Percentiles rank a stretch among this genome's conserved stretches.
These are phyloP conservation scores for Albatrellus sp. DNA, from an alignment of 1,284 basidiomycete genomes.

Conservation along the genomic window DNA sequence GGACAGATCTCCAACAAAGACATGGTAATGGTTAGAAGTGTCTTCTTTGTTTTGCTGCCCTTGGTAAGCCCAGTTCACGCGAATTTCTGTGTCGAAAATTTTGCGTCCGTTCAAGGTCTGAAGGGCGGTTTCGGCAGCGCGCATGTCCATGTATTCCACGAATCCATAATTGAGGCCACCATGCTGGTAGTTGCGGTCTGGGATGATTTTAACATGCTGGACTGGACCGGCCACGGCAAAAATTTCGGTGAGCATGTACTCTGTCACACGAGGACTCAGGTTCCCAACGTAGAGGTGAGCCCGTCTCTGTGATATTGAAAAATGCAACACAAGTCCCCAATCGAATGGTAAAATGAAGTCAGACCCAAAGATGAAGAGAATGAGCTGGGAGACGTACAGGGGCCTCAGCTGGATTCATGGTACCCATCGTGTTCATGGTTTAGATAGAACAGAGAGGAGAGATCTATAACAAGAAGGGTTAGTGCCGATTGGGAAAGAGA, in stretches of 20 bases:
- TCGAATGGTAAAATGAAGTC: background rate
- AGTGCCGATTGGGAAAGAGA: conserved; percentile 18
- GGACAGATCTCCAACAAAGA: conserved; percentile 96
- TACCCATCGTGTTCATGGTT: conserved; percentile 69
- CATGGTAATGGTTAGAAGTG: conserved; percentile 90
- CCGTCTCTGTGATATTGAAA: conserved; percentile 50
- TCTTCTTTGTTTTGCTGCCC: conserved; percentile 94
- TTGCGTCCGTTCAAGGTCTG: conserved; percentile 95
- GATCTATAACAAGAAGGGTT: conserved; percentile 12
- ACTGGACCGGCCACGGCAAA: conserved; percentile 93
- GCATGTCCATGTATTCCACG: conserved; percentile 96
- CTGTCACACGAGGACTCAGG: conserved; percentile 84
- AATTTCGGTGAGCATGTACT: conserved; percentile 93
- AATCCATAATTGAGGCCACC: conserved; percentile 98
- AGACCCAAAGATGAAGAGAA: conserved; percentile 2
- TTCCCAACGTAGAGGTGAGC: conserved; percentile 98
- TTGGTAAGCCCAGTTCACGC: conserved; percentile 98
- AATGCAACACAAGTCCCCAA: background rate
- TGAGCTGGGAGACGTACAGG: conserved; percentile 37
- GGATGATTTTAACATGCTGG: conserved; percentile 97
- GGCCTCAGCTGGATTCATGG: conserved; percentile 58
- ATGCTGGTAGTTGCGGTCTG: conserved; percentile 95
- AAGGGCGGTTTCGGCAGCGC: conserved; percentile 91
- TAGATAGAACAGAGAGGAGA: conserved; percentile 27
- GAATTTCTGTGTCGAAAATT: conserved; percentile 95